A percentile compares a stretch with the other conserved stretches of the same genome.
Evolutionary conservation across 2,329 filamentous ascomycete genomes (phyloP).

Genomic region (Sporothrix schenckii): DNA sequence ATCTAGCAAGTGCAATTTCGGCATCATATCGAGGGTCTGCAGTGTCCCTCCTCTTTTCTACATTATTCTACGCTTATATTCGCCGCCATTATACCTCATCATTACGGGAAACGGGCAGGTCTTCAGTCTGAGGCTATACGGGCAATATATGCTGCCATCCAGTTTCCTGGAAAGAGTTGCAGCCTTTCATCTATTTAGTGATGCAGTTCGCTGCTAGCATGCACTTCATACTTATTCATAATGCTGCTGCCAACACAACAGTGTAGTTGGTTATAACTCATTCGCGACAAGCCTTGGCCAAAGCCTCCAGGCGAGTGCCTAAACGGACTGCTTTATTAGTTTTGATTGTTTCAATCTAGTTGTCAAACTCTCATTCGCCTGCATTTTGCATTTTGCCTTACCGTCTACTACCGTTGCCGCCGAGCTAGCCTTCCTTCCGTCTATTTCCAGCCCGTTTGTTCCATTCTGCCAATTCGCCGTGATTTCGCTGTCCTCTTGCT

Average conservation of each 20-base stretch:
- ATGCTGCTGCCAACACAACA: background rate
- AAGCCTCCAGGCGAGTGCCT: constrained; percentile 26
- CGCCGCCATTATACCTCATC: background rate
- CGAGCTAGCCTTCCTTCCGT: constrained; percentile 14
- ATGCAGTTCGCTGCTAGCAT: constrained; percentile 3
- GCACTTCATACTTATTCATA: background rate
- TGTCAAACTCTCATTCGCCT: background rate
- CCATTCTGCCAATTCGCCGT: background rate
- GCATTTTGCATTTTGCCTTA: background rate
- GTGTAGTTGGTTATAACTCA: background rate
- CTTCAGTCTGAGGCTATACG: constrained; percentile 23
- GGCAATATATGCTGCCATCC: constrained; percentile 30
- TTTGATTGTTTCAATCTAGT: constrained; percentile 10
- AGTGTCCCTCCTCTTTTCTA: background rate
- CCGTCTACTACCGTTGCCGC: constrained; percentile 24
- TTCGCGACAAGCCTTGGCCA: background rate
- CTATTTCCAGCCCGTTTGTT: constrained; percentile 2
- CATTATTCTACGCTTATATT: background rate
- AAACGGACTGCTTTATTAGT: constrained; percentile 3
- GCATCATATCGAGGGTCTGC: constrained; percentile 28
- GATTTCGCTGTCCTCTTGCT: background rate
- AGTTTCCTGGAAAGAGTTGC: constrained; percentile 32
- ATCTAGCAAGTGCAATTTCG: constrained; percentile 27
- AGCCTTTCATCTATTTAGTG: constrained; percentile 17
- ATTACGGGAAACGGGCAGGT: background rate